Percentiles rank a stretch among this genome's conserved stretches.
phyloP scores from a whole-genome alignment of 768 basidiomycete genomes.

The Panaeolus cyanescens region DNA sequence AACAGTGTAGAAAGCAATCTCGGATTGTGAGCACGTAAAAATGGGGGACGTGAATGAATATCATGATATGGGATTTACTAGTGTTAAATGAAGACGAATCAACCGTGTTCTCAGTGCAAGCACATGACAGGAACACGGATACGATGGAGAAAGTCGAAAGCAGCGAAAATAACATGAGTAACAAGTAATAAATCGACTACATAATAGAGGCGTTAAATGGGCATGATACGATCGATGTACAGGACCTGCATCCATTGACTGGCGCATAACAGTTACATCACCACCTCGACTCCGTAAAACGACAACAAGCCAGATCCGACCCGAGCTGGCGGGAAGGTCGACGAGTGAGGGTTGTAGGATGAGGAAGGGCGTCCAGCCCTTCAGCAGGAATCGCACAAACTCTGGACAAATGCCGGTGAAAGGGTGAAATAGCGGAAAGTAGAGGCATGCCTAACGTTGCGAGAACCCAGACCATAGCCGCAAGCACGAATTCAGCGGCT shows the following conservation, averaged over 20 bases:
- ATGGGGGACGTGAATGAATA: conserved; percentile 9
- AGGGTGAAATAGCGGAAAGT: conserved; percentile 12
- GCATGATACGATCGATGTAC: conserved; percentile 4
- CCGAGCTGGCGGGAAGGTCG: conserved; percentile 20
- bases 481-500: conserved; percentile 16
- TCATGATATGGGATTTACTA: conserved; percentile 12
- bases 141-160: conserved; percentile 4
- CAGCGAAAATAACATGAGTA: neutral
- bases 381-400: conserved; percentile 10
- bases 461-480: neutral
- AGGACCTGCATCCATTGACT: conserved; percentile 5
- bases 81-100: neutral
- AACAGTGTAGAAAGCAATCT: conserved; percentile 37
- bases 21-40: conserved; percentile 24
- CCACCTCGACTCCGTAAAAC: neutral
- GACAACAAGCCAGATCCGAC: conserved; percentile 5
- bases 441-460: conserved; percentile 3
- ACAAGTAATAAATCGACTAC: conserved; percentile 4
- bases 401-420: conserved; percentile 3
- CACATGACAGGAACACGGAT: conserved; percentile 2
- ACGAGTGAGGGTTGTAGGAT: conserved; percentile 12
- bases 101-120: conserved; percentile 5
- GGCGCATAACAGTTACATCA: conserved; percentile 1
- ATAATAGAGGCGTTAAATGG: conserved; percentile 2
- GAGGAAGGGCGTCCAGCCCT: conserved; percentile 20